Percentiles rank a stretch among this genome's conserved stretches.
These are phyloP conservation scores for Pisolithus tinctorius DNA, from an alignment of 768 basidiomycete genomes.

Conservation along the genomic window DNA sequence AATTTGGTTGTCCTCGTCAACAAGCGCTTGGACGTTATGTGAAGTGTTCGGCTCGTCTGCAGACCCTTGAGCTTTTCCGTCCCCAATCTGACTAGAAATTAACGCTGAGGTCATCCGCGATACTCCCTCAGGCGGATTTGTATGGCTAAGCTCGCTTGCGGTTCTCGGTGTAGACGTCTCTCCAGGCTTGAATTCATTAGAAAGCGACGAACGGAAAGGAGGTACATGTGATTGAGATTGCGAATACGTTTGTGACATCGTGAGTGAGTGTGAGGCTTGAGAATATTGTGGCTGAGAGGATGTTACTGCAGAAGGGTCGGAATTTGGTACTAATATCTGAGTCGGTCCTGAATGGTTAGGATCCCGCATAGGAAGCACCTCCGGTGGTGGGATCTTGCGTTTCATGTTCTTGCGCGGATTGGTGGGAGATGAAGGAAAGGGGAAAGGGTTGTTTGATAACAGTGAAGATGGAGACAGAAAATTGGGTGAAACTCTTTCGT, in stretches of 20 bases:
- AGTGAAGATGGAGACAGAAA: conserved; percentile 10
- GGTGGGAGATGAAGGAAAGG: conserved; percentile 2
- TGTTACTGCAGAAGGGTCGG: conserved; percentile 41
- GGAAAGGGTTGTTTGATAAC: conserved; percentile 8
- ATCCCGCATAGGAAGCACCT: conserved; percentile 25
- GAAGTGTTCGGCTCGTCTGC: neutral
- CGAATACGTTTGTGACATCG: conserved; percentile 14
- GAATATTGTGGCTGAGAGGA: conserved; percentile 28
- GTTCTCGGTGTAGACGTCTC: conserved; percentile 16
- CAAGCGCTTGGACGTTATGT: neutral
- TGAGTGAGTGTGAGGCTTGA: conserved; percentile 25
- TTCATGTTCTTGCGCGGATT: conserved; percentile 22
- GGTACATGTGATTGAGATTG: conserved; percentile 6
- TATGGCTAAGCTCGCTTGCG: neutral
- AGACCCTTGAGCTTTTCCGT: neutral
- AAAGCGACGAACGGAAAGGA: conserved; percentile 12
- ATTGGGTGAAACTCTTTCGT: conserved; percentile 1
- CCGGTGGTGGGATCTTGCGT: conserved; percentile 44
- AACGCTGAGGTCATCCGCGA: conserved; percentile 6
- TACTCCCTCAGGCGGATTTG: neutral
- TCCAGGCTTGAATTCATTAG: conserved; percentile 15
- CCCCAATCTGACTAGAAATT: neutral
- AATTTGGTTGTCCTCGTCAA: neutral
- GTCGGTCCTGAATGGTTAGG: conserved; percentile 27
- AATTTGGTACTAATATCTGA: conserved; percentile 49